These are phyloP conservation scores for Naganishia onofrii DNA, from an alignment of 768 basidiomycete genomes.

Conservation along the genomic window DNA sequence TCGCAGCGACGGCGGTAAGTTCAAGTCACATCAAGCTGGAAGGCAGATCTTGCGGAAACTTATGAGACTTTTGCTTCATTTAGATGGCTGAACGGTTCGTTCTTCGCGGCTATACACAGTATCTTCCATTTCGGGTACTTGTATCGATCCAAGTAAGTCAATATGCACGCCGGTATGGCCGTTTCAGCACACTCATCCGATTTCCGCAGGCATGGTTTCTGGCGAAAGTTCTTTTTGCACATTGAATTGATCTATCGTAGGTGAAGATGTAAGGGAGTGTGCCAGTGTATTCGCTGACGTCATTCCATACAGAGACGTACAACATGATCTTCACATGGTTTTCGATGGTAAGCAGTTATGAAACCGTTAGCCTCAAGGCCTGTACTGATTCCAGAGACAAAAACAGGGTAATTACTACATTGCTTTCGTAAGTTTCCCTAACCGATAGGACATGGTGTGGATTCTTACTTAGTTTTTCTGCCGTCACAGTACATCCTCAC, in stretches of 20 bases:
- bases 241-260: slow-evolving; percentile 80
- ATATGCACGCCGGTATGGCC: background rate
- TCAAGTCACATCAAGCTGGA: slow-evolving; percentile 14
- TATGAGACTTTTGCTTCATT: slow-evolving; percentile 50
- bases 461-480: background rate
- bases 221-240: slow-evolving; percentile 90
- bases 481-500: slow-evolving; percentile 60
- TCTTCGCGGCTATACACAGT: slow-evolving; percentile 93
- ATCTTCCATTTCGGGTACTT: slow-evolving; percentile 92
- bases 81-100: slow-evolving; percentile 89
- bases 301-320: slow-evolving; percentile 59
- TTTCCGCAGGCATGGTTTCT: slow-evolving; percentile 60
- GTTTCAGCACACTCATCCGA: slow-evolving; percentile 27
- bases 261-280: slow-evolving; percentile 1
- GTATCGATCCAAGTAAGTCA: slow-evolving; percentile 69
- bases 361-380: background rate
- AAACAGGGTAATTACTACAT: slow-evolving; percentile 83
- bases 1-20: slow-evolving; percentile 69
- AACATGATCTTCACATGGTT: slow-evolving; percentile 94
- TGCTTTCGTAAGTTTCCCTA: slow-evolving; percentile 63
- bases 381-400: background rate
- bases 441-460: too few relatives aligned
- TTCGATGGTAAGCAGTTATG: slow-evolving; percentile 54
- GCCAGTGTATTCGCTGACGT: slow-evolving; percentile 1
- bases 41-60: too few relatives aligned